phyloP scores from a whole-genome alignment of 1,139 yeast genomes.

The Arxiozyma slooffiae region DNA sequence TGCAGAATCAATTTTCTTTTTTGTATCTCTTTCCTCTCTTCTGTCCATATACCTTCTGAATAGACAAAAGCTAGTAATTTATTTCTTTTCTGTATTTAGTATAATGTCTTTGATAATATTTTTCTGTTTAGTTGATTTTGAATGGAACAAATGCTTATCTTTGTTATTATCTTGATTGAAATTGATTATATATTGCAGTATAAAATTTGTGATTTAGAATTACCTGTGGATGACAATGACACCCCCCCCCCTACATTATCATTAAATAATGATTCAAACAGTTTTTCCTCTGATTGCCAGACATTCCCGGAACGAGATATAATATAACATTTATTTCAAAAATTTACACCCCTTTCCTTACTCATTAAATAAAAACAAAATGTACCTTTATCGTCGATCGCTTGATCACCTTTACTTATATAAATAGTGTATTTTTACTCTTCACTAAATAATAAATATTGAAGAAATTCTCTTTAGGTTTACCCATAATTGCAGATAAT shows the following conservation, averaged over 20 bases:
- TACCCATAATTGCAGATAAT: slow-evolving; percentile 17
- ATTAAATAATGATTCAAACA: slow-evolving; percentile 24
- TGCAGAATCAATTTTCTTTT: too few relatives aligned
- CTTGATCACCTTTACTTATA: slow-evolving; percentile 27
- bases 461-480: slow-evolving; percentile 5
- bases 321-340: slow-evolving; percentile 20
- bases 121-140: slow-evolving; percentile 4
- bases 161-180: slow-evolving; percentile 12
- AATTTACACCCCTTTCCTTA: slow-evolving; percentile 12
- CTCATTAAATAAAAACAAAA: slow-evolving; percentile 19
- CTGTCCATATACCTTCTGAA: background rate
- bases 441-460: slow-evolving; percentile 12
- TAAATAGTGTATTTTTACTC: slow-evolving; percentile 16
- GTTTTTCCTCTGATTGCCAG: slow-evolving; percentile 25
- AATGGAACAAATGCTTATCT: slow-evolving; percentile 15
- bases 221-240: background rate
- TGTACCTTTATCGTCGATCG: slow-evolving; percentile 26
- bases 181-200: slow-evolving; percentile 13
- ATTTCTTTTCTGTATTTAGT: slow-evolving; percentile 1
- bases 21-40: too few relatives aligned
- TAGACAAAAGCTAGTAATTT: too few relatives aligned
- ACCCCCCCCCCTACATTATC: slow-evolving; percentile 3
- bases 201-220: slow-evolving; percentile 1
- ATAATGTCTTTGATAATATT: slow-evolving; percentile 4
- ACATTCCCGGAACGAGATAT: slow-evolving; percentile 26